A percentile compares a stretch with the other conserved stretches of the same genome.
Conservation (phyloP, 169 alveolate species). For the Plasmodium inui region DNA sequence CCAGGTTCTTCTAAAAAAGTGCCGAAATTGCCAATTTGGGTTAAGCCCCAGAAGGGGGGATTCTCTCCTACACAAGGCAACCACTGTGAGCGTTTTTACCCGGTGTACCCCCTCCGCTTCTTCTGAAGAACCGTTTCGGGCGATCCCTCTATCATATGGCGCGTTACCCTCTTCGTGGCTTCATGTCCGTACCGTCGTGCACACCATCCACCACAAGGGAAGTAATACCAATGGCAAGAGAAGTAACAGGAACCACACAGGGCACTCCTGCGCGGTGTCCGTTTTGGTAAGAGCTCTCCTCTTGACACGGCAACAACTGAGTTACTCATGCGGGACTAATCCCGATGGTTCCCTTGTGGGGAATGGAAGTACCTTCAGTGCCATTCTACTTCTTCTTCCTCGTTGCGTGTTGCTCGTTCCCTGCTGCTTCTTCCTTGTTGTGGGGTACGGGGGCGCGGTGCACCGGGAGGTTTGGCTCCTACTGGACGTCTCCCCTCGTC, state of each 20-base stretch:
- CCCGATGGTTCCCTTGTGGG: background rate
- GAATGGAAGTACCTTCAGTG: too few species aligned
- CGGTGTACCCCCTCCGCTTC: background rate
- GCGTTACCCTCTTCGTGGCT: background rate
- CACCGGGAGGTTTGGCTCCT: too few species aligned
- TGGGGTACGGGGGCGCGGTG: too few species aligned
- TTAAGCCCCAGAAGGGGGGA: background rate
- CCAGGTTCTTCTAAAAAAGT: background rate
- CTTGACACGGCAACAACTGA: background rate
- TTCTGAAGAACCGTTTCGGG: too few species aligned
- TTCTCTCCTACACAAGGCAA: background rate
- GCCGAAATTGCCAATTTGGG: background rate
- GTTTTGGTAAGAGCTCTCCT: background rate
- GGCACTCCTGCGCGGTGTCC: background rate
- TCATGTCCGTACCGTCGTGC: background rate
- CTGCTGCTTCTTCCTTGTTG: too few species aligned
- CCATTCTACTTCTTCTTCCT: too few species aligned
- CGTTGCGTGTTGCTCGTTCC: too few species aligned
- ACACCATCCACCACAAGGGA: background rate
- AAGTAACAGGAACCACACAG: too few species aligned
- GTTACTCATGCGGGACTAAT: background rate
- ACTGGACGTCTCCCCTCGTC: too few species aligned
- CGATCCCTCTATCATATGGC: too few species aligned
- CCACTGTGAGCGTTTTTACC: background rate
- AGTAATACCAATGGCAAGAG: background rate